Evolutionary conservation across 2,329 filamentous ascomycete genomes (phyloP), one percentile per base, ranked within the genome.

Genomic region (Fusarium annulatum): DNA sequence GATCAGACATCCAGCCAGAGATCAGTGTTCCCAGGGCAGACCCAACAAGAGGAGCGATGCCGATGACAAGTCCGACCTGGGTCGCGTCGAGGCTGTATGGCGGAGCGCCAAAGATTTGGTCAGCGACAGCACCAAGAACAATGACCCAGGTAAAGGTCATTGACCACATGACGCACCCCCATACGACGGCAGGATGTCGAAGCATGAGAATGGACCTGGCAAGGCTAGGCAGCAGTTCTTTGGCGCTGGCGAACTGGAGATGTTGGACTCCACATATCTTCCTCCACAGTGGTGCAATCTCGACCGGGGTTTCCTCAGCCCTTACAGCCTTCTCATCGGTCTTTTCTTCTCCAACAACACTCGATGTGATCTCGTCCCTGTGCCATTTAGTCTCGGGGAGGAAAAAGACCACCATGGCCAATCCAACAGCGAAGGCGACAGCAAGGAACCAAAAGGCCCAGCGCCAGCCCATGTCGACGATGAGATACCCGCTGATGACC

Each of bases 61-160:
- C 48, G 16, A 61, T 61, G 23, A 56, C 49, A 12, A 61, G 48
- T 5, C 59, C 59, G 4, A 61, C 46, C 38, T 61, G 48, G 10
- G 48, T 42, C 10, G 59, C 8, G 2, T 61, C 28, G 38, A 61
- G 48, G 16, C 28, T 61, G 30, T 61, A 61, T 9, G 59, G 59
- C 7, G 59, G 59, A 45, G 59, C 59, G 6, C 59, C 48, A 15
- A 61, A 61, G 30, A 61, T 56, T 4, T 61, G 59, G 38, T 21
- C 16, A 9, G 59, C 59, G 5, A 61, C 48, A 16, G 48, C 15
- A 2, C 59, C 59, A 0, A 61, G 49, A 19, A 61, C 18, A 21
- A 61, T 55, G n/a, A 61, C 59, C 59, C 59, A 61, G n/a, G 59
- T 61, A 41, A 61, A 61, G 14, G 59, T 61, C 15, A 61, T 61